Percentiles rank a stretch among this genome's conserved stretches.
phyloP scores from a whole-genome alignment of 768 basidiomycete genomes.

The Podaxis sp. region DNA sequence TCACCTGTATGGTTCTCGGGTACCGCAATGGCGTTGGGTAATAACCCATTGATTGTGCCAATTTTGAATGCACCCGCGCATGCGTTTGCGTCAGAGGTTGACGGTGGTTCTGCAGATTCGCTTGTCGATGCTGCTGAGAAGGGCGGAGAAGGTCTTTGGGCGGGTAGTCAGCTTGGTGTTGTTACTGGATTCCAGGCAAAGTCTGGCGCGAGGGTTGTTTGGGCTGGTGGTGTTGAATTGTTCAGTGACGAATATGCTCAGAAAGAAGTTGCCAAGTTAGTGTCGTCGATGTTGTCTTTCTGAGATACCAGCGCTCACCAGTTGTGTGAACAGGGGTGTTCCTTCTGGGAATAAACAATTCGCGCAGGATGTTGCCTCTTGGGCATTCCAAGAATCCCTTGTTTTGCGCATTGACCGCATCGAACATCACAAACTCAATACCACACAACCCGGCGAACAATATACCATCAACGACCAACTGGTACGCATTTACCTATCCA shows the following conservation, averaged over 20 bases:
- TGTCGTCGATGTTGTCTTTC: constrained; percentile 19
- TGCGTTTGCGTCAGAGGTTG: constrained; percentile 74
- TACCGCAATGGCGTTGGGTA: constrained; percentile 59
- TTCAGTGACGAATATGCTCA: constrained; percentile 76
- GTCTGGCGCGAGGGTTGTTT: constrained; percentile 74
- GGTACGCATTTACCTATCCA: constrained; percentile 40
- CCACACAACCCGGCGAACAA: constrained; percentile 57
- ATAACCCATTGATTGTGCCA: constrained; percentile 79
- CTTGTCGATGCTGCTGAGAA: constrained; percentile 72
- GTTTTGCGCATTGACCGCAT: constrained; percentile 77
- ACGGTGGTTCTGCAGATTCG: constrained; percentile 60
- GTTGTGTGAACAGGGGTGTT: constrained; percentile 40
- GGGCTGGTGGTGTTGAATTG: constrained; percentile 78
- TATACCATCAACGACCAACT: constrained; percentile 90
- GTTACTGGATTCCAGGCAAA: constrained; percentile 90
- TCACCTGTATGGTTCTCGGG: constrained; percentile 79
- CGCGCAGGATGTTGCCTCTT: constrained; percentile 71
- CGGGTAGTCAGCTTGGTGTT: constrained; percentile 72
- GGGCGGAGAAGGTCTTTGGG: constrained; percentile 80
- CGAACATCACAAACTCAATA: constrained; percentile 71
- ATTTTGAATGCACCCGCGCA: constrained; percentile 76
- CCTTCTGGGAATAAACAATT: constrained; percentile 78
- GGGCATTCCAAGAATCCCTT: constrained; percentile 88
- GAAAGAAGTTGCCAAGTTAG: constrained; percentile 62
- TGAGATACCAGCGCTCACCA: not conserved